phyloP scores from a whole-genome alignment of 352 stramenopile species.

The Phytophthora hybrid region DNA sequence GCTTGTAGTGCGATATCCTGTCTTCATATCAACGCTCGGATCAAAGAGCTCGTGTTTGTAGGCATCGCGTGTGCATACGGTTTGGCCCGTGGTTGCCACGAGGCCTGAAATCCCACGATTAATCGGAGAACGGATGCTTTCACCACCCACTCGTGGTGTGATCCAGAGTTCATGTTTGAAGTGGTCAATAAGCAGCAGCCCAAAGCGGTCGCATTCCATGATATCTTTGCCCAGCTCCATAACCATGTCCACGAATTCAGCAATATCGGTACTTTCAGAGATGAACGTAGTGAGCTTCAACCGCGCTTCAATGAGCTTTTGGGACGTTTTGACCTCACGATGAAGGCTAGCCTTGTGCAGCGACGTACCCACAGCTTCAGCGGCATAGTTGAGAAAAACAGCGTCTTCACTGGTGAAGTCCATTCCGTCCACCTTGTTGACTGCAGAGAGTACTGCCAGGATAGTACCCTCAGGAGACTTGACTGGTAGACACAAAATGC shows the following conservation, averaged over 20 bases:
- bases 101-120: constrained; percentile 76
- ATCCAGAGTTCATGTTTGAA: constrained; percentile 87
- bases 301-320: constrained; percentile 74
- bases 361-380: constrained; percentile 71
- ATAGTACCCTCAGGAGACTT: constrained; percentile 65
- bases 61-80: constrained; percentile 67
- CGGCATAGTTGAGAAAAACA: constrained; percentile 78
- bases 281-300: constrained; percentile 74
- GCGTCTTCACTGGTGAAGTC: constrained; percentile 76
- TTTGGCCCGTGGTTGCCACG: constrained; percentile 66
- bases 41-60: constrained; percentile 84
- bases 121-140: constrained; percentile 69
- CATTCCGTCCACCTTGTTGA: constrained; percentile 79
- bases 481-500: constrained; percentile 71
- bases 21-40: constrained; percentile 72
- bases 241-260: constrained; percentile 71
- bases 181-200: constrained; percentile 73
- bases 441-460: constrained; percentile 68
- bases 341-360: constrained; percentile 77
- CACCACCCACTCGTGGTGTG: constrained; percentile 56
- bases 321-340: constrained; percentile 73
- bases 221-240: constrained; percentile 81
- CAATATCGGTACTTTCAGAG: constrained; percentile 65
- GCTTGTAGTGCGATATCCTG: constrained; percentile 79
- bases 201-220: constrained; percentile 80